Evolutionary conservation across 2,329 filamentous ascomycete species (phyloP).

Genomic region (Fusarium scirpi): DNA sequence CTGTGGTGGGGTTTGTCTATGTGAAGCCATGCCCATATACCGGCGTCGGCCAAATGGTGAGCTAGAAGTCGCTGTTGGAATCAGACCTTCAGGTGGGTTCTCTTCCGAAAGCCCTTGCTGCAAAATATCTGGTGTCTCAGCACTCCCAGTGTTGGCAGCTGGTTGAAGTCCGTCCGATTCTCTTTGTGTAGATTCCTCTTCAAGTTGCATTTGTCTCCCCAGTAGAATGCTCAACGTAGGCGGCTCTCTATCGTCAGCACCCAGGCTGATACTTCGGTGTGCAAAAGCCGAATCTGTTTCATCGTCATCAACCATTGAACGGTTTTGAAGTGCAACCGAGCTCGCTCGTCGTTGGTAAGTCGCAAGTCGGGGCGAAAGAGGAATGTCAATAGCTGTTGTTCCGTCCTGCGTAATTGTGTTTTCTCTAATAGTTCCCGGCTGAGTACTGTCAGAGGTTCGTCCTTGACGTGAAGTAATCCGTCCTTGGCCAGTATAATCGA

Average conservation of each 20-base stretch:
- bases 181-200: slow-evolving; percentile 48
- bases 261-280: slow-evolving; percentile 76
- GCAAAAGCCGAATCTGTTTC: slow-evolving; percentile 71
- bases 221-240: slow-evolving; percentile 74
- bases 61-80: slow-evolving; percentile 54
- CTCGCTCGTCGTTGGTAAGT: slow-evolving; percentile 72
- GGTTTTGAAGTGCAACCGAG: slow-evolving; percentile 74
- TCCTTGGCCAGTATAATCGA: slow-evolving; percentile 51
- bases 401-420: slow-evolving; percentile 61
- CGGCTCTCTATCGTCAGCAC: slow-evolving; percentile 72
- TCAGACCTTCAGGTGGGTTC: slow-evolving; percentile 60
- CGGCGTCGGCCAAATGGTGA: slow-evolving; percentile 62
- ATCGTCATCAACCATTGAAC: slow-evolving; percentile 67
- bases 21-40: slow-evolving; percentile 59
- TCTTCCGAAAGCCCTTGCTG: slow-evolving; percentile 60
- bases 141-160: slow-evolving; percentile 56
- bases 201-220: slow-evolving; percentile 56
- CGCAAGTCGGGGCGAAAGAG: slow-evolving; percentile 73
- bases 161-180: slow-evolving; percentile 54
- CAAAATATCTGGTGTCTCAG: slow-evolving; percentile 55
- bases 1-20: slow-evolving; percentile 58
- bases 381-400: slow-evolving; percentile 78
- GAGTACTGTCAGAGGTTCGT: slow-evolving; percentile 43
- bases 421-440: slow-evolving; percentile 52
- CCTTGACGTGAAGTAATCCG: slow-evolving; percentile 49